Evolutionary conservation across 805 yeast species (phyloP).

Genomic region (Kurtzmaniella cleridarum): DNA sequence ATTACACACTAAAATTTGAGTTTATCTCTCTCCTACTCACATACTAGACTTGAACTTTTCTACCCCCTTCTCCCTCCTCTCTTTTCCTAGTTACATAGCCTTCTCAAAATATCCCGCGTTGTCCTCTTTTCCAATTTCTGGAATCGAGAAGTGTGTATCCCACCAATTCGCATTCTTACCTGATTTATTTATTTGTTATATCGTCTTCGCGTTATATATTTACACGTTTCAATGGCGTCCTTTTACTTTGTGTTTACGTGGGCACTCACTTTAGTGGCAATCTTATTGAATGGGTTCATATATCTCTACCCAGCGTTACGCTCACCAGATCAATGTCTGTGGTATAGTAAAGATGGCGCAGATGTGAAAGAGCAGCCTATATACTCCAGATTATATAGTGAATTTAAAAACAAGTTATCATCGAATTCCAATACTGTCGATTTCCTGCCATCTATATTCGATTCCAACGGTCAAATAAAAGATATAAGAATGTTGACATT

Average conservation of each 20-base stretch:
- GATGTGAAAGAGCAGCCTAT: neutral
- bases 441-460: conserved; percentile 2
- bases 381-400: neutral
- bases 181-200: neutral
- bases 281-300: conserved; percentile 54
- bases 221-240: neutral
- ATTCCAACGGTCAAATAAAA: conserved; percentile 18
- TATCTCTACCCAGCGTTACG: conserved; percentile 67
- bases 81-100: neutral
- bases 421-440: conserved; percentile 3
- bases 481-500: conserved; percentile 70
- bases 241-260: conserved; percentile 10
- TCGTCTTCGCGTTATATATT: neutral
- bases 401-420: neutral
- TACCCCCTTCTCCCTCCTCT: neutral
- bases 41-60: too few species aligned
- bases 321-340: conserved; percentile 49
- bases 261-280: conserved; percentile 33
- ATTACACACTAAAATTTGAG: too few species aligned
- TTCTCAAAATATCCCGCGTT: neutral
- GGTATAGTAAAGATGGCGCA: conserved; percentile 31
- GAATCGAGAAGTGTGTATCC: neutral
- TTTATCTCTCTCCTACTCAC: too few species aligned
- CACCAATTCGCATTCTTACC: neutral
- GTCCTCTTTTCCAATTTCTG: neutral